Base-by-base conservation (phyloP, 768 basidiomycete species). In the Lactifluus volemus region DNA sequence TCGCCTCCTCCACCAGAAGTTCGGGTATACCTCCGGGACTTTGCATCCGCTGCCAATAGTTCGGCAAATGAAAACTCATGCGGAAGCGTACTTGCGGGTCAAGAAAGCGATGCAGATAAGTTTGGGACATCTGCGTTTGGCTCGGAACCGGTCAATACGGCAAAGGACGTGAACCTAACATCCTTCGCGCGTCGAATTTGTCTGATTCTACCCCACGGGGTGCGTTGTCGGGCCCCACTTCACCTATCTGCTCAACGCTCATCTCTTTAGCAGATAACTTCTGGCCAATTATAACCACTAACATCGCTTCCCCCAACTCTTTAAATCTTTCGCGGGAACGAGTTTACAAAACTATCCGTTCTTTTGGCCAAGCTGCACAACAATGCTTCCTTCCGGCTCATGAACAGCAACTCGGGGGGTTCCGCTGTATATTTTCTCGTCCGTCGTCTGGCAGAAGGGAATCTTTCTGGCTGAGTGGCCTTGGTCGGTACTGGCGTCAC, bases 61-160 rank as follows among this genome's bases (percentile, higher is more conserved):
- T 70, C 76, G 1, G 80, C 83, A 3, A 69, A 67, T 30, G 70
- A 74, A 3, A 70, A 74, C 9, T 68, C 73, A 11, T 79, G 75
- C 66, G 78, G 79, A n/a, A 84, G 81, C 65, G 70, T 84, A 47
- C 74, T 84, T 12, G 79, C 77, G 0, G 83, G 83, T 2, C 73
- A n/a, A 82, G 77, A 63, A 83, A n/a, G n/a, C n/a, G n/a, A 86
- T 64, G 78, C 76, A 64, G 83, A 84, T 61, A 82, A 85, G 50
- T 80, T 73, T 45, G 77, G 6, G 82, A 84, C 63, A n/a, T n/a
- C n/a, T n/a, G n/a, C n/a, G n/a, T n/a, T n/a, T 83, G 79, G 78
- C 73, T 85, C 5, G 81, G 83, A 9, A 52, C 61, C 5, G 78
- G 77, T 5, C 67, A 73, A 6, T 79, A 69, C 65, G 68, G 72